Percentiles rank a stretch among this genome's conserved stretches.
Conservation (phyloP, 192 early-diverging fungal genomes). For the Spizellomyces punctatus region DNA sequence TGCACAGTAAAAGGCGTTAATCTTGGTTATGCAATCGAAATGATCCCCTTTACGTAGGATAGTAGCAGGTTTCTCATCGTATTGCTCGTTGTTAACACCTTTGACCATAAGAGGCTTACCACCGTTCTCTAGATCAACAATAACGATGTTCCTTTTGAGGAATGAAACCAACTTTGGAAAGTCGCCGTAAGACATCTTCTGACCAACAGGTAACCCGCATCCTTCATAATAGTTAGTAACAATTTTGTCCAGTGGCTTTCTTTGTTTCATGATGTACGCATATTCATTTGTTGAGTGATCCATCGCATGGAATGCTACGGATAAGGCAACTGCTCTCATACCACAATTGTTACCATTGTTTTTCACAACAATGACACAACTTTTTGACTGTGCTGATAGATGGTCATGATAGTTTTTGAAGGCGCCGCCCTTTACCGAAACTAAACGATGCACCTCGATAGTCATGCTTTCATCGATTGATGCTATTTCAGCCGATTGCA, state of each 20-base stretch:
- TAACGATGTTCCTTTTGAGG: constrained; percentile 1
- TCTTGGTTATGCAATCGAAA: constrained; percentile 2
- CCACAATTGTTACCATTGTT: too few relatives aligned
- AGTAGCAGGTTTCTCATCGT: not conserved
- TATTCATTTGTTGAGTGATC: too few relatives aligned
- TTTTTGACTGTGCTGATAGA: too few relatives aligned
- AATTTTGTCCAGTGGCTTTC: not conserved
- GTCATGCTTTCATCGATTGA: too few relatives aligned
- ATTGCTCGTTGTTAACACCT: constrained; percentile 1
- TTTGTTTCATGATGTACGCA: not conserved
- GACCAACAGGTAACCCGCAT: not conserved
- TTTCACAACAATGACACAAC: too few relatives aligned
- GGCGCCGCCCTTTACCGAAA: too few relatives aligned
- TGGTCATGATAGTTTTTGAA: too few relatives aligned
- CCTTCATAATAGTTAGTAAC: not conserved
- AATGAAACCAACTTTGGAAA: not conserved
- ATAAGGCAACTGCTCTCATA: too few relatives aligned
- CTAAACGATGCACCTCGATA: too few relatives aligned
- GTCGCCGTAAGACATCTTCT: not conserved
- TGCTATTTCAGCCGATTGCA: too few relatives aligned
- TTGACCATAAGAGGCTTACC: not conserved
- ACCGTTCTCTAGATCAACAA: not conserved
- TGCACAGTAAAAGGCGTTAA: not conserved
- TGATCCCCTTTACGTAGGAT: not conserved
- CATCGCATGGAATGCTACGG: too few relatives aligned